Percentiles rank a stretch among this genome's conserved stretches.
These are phyloP conservation scores for Triticum turgidum DNA, from an alignment of 176 grass and related monocot genomes.

Conservation along the genomic window DNA sequence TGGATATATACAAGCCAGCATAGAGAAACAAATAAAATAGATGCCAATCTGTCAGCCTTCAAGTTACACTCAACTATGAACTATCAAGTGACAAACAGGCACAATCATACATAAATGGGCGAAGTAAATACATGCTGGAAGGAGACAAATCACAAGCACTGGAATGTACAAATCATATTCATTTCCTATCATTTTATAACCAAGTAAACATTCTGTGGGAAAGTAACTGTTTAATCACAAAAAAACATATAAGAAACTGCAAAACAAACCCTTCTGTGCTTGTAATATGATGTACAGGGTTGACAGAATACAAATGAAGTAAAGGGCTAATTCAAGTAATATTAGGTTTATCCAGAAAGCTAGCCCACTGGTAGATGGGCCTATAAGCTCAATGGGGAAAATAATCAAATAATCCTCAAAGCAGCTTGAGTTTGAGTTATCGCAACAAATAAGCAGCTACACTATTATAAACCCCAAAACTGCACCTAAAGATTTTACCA, in stretches of 20 bases:
- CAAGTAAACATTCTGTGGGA: neutral
- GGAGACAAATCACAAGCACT: conserved; percentile 9
- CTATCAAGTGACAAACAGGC: conserved; percentile 9
- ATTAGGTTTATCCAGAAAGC: neutral
- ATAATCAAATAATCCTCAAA: neutral
- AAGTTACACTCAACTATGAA: conserved; percentile 4
- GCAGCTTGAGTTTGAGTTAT: neutral
- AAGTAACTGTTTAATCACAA: neutral
- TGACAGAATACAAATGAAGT: neutral
- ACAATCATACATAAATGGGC: neutral
- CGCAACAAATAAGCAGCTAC: neutral
- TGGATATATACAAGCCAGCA: neutral
- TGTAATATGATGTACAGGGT: neutral
- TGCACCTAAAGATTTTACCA: neutral
- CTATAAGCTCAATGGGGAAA: neutral
- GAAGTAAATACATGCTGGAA: neutral
- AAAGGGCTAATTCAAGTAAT: neutral
- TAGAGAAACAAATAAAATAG: conserved; percentile 3
- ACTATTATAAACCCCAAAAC: neutral
- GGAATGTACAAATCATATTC: neutral
- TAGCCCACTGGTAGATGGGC: neutral
- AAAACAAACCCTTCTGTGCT: neutral
- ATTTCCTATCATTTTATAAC: neutral
- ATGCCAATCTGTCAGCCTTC: neutral
- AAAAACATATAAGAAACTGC: neutral